Base-by-base conservation (phyloP, 1,284 basidiomycete genomes). In the Ceratobasidium sp. region DNA sequence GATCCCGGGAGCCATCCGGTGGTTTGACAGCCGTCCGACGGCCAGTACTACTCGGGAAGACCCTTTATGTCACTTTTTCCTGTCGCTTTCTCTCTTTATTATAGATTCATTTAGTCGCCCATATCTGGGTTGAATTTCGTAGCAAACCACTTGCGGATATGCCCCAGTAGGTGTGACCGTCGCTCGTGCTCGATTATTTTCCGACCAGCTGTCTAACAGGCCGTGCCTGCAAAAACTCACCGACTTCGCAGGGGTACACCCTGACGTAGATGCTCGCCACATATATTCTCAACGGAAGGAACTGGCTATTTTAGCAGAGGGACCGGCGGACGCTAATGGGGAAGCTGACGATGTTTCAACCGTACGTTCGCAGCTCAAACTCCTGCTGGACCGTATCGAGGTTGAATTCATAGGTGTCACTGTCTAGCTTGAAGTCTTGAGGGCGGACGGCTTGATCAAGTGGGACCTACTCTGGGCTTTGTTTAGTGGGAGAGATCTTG, bases 71-170 rank as follows among this genome's bases (percentile, higher is more conserved):
- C n/a, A n/a, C n/a, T n/a, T n/a, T n/a, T n/a, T n/a, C n/a, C n/a
- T n/a, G n/a, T n/a, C n/a, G n/a, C n/a, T n/a, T n/a, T n/a, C n/a
- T n/a, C n/a, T n/a, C n/a, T n/a, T 65, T 9, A 65, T 31, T 11
- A 50, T 17, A 9, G 31, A 9, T 15, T 3, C 15, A 22, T 36
- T 8, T 44, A 66, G 64, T 41, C 22, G 64, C 51, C 17, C 64
- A 66, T n/a, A 54, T 66, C 14, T 66, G 64, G 64, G 51, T 66
- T 7, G 64, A 66, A 17, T 53, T 66, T 22, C 64, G 64, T 22
- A 66, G 64, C 31, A 27, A 53, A 24, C 11, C 64, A 51, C 31
- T 66, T 24, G 27, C 33, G 27, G 17, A 53, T 5, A 47, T 66
- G 15, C 48, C 53, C 15, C 24, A 27, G 64, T 66, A 17, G 4